phyloP scores from a whole-genome alignment of 495 filamentous ascomycete genomes.

The Daldinia bambusicola region DNA sequence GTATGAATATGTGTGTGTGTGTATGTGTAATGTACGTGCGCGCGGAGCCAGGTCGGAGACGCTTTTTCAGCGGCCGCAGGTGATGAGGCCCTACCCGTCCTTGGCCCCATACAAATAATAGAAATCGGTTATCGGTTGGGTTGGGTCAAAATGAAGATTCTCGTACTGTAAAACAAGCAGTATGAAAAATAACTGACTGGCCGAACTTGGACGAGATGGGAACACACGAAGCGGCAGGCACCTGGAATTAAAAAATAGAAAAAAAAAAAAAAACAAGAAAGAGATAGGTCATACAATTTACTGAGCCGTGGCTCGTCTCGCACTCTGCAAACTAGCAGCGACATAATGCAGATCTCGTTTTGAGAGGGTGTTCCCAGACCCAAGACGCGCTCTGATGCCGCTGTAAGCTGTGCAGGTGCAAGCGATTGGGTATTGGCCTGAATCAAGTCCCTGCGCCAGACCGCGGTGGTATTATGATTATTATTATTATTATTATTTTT shows the following conservation, averaged over 20 bases:
- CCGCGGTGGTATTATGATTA: constrained; percentile 29
- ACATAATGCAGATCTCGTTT: constrained; percentile 33
- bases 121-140: constrained; percentile 13
- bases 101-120: constrained; percentile 13
- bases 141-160: constrained; percentile 39
- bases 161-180: constrained; percentile 12
- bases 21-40: constrained; percentile 7
- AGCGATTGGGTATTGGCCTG: constrained; percentile 30
- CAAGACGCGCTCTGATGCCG: constrained; percentile 2
- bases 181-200: constrained; percentile 9
- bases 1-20: not conserved
- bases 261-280: constrained; percentile 7
- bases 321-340: constrained; percentile 30
- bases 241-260: not conserved
- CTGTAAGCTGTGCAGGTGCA: constrained; percentile 13
- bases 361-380: not conserved
- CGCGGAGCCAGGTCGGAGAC: constrained; percentile 1
- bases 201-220: not conserved
- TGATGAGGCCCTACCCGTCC: constrained; percentile 20
- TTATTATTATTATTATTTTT: too few relatives aligned
- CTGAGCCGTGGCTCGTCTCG: constrained; percentile 35
- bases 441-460: constrained; percentile 7
- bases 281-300: constrained; percentile 36
- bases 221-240: constrained; percentile 1
- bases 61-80: constrained; percentile 35